These are phyloP conservation scores for Phaeosphaeriaceae sp. DNA, from an alignment of 2,329 filamentous ascomycete species.

Conservation along the genomic window DNA sequence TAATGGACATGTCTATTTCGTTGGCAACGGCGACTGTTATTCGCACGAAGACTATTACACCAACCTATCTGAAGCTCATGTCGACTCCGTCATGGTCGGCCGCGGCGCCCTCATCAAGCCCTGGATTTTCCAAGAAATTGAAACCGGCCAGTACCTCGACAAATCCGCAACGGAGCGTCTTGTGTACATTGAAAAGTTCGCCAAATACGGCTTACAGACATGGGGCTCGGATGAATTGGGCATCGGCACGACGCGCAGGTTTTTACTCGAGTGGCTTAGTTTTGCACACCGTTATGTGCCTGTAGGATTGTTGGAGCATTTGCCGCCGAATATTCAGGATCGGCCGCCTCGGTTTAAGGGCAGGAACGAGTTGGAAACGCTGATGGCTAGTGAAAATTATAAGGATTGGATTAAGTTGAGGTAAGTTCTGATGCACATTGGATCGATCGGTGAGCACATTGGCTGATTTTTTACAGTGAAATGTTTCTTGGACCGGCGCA, in stretches of 20 bases:
- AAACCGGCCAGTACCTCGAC: slow-evolving; percentile 89
- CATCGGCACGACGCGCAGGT: slow-evolving; percentile 86
- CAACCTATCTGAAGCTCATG: slow-evolving; percentile 76
- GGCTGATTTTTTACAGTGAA: slow-evolving; percentile 64
- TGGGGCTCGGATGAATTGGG: slow-evolving; percentile 97
- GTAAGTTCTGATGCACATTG: slow-evolving; percentile 56
- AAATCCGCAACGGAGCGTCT: slow-evolving; percentile 90
- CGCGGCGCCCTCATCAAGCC: slow-evolving; percentile 96
- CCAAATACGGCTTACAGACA: slow-evolving; percentile 85
- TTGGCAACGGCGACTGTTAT: slow-evolving; percentile 96
- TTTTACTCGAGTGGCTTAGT: slow-evolving; percentile 94
- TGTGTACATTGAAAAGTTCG: slow-evolving; percentile 85
- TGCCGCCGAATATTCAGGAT: slow-evolving; percentile 89
- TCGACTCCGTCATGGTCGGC: slow-evolving; percentile 97
- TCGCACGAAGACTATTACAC: slow-evolving; percentile 87
- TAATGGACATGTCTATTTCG: slow-evolving; percentile 79
- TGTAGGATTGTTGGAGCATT: slow-evolving; percentile 82
- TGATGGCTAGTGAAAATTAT: slow-evolving; percentile 89
- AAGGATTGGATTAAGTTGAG: slow-evolving; percentile 99
- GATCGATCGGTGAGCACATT: too few species aligned
- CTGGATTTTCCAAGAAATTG: slow-evolving; percentile 98
- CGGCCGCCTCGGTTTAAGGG: slow-evolving; percentile 83
- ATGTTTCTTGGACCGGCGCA: slow-evolving; percentile 96
- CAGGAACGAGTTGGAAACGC: slow-evolving; percentile 89
- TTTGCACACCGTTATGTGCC: slow-evolving; percentile 93